Evolutionary conservation across 2,329 filamentous ascomycete species (phyloP).

Genomic region (Xylariaceae sp.): DNA sequence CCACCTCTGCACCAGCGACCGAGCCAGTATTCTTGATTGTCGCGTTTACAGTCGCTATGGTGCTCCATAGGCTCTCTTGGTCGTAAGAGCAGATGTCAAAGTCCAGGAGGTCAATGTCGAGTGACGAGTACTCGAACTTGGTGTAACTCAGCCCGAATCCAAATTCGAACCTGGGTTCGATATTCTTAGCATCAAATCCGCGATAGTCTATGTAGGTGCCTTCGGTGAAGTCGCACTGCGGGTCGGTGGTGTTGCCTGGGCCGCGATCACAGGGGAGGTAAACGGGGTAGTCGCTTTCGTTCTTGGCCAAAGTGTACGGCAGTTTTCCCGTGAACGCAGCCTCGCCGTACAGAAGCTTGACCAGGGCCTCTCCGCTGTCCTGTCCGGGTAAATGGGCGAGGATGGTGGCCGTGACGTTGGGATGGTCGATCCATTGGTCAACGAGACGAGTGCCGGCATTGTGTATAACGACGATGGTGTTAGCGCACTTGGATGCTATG

Average conservation of each 20-base stretch:
- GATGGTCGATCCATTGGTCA: constrained; percentile 66
- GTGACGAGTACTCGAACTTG: constrained; percentile 50
- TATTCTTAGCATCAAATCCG: constrained; percentile 50
- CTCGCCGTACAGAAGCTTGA: constrained; percentile 61
- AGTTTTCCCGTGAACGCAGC: constrained; percentile 58
- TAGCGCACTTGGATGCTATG: constrained; percentile 61
- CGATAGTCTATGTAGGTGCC: constrained; percentile 59
- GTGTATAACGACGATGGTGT: constrained; percentile 67
- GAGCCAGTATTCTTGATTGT: constrained; percentile 65
- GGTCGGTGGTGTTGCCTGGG: constrained; percentile 46
- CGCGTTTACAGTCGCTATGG: constrained; percentile 60
- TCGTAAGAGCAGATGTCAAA: constrained; percentile 52
- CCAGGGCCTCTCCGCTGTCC: constrained; percentile 61
- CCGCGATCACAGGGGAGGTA: constrained; percentile 53
- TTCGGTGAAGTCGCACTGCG: constrained; percentile 65
- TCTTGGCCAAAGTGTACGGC: constrained; percentile 63
- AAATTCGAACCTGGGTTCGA: constrained; percentile 56
- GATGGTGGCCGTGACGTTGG: constrained; percentile 66
- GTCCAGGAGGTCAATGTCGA: constrained; percentile 37
- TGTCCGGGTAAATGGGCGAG: constrained; percentile 68
- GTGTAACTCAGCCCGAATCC: constrained; percentile 61
- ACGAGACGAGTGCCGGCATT: constrained; percentile 64
- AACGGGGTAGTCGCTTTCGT: constrained; percentile 53
- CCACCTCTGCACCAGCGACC: constrained; percentile 53
- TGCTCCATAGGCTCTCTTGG: constrained; percentile 64